Evolutionary conservation across 2,329 filamentous ascomycete species (phyloP), one percentile per base, ranked within the genome.

Genomic region (Trichocomaceae sp.): DNA sequence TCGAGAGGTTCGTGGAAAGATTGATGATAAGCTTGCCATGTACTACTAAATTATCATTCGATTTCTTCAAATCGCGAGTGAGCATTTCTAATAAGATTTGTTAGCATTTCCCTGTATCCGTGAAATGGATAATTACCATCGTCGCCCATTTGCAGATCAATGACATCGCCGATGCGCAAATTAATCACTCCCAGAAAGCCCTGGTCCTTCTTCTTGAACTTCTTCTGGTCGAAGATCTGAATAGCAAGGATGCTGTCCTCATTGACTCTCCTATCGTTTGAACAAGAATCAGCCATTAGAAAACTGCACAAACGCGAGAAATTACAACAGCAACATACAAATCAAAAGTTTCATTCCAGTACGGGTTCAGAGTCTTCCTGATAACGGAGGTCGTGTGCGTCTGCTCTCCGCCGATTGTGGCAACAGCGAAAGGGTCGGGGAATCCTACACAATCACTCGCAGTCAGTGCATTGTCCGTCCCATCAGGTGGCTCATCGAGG

Each of bases 201-300:
- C 72, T 99, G 93, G 65, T 99, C 93, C 90, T 97, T 99, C 83
- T 99, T 99, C 81, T 99, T 99, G 78, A 99, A 99, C 77, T 99
- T 99, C 79, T 96, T 96, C 75, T 99, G 93, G 74, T 99, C 93
- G 70, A 99, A 99, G 54, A 99, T 96, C 70, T 99, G 93, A 47
- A 99, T 91, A 7, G 93, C 93, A 47, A 99, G 80, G 67, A 99
- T 96, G 72, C 91, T 95, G 67, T 96, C 92, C 71, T 99, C 93
- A 58, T 86, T 93, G 58, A 90, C 92, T 70, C 83, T 83, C 78
- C 93, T 97, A 69, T 56, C 31, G 15, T 37, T 47, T 54, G 22
- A 31, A 41, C 54, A 45, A 58, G 22, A n/a, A 17, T 3, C 35
- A 2, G 26, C 29, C 6, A 9, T 53, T 26, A 48, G 52, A n/a